A percentile compares a stretch with the other conserved stretches of the same genome.
These are phyloP conservation scores for Fomitopsis pulvina DNA, from an alignment of 768 basidiomycete genomes.

Conservation along the genomic window DNA sequence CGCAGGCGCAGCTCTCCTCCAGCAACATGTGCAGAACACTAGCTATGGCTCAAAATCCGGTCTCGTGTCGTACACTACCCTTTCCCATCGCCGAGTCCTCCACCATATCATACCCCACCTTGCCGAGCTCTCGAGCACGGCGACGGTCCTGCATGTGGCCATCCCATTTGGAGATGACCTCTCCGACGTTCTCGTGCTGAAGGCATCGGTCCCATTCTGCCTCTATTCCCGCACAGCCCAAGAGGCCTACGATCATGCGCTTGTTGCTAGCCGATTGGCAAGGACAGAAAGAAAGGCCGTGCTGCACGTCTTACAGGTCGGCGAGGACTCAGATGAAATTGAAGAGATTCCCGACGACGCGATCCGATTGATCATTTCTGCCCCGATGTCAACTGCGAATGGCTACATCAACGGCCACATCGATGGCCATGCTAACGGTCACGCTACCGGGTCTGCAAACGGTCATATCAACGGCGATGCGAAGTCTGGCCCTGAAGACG, in stretches of 20 bases:
- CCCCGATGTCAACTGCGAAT: constrained; percentile 26
- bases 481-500: constrained; percentile 15
- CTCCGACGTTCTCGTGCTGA: constrained; percentile 68
- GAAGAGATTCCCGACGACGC: constrained; percentile 53
- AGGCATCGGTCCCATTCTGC: constrained; percentile 75
- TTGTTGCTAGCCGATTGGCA: constrained; percentile 80
- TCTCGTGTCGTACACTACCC: constrained; percentile 57
- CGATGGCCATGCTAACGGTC: constrained; percentile 26
- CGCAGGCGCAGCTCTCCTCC: constrained; percentile 49
- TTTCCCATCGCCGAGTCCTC: constrained; percentile 43
- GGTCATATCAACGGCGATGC: constrained; percentile 27
- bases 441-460: constrained; percentile 23
- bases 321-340: constrained; percentile 30
- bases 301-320: constrained; percentile 75
- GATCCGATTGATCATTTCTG: constrained; percentile 54
- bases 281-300: constrained; percentile 64
- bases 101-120: constrained; percentile 63
- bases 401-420: constrained; percentile 25
- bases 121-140: constrained; percentile 54
- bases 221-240: constrained; percentile 71
- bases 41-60: constrained; percentile 4
- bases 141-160: constrained; percentile 70
- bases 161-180: constrained; percentile 56
- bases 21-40: constrained; percentile 22
- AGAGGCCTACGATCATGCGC: constrained; percentile 84